phyloP scores from a whole-genome alignment of 2,329 filamentous ascomycete genomes.

The Phyllosticta capitalensis region DNA sequence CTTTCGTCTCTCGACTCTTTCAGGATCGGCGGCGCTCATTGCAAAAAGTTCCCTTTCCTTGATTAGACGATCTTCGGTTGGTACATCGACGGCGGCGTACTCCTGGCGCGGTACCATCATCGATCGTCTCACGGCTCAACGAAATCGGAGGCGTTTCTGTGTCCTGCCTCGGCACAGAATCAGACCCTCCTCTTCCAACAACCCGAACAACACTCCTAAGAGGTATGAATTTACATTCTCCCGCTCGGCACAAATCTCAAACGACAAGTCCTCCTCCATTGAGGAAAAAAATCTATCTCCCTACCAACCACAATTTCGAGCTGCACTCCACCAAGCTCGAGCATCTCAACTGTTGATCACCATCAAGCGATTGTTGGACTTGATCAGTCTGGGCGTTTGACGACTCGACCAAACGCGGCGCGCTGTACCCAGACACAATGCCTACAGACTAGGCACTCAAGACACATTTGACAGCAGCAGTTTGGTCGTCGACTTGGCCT shows the following conservation, averaged over 20 bases:
- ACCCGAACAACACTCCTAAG: neutral
- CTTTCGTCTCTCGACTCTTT: conserved; percentile 1
- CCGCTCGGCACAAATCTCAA: neutral
- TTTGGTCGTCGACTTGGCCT: neutral
- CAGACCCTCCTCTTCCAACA: neutral
- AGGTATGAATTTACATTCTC: neutral
- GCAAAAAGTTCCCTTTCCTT: conserved; percentile 11
- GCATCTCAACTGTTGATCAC: neutral
- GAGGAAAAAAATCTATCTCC: neutral
- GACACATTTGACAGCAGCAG: neutral
- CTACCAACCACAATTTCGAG: neutral
- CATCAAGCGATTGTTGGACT: neutral
- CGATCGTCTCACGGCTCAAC: neutral
- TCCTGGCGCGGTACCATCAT: neutral
- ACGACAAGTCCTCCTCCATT: neutral
- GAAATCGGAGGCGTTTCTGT: neutral
- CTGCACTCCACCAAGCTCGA: neutral
- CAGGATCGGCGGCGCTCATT: conserved; percentile 7
- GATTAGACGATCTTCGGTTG: conserved; percentile 9
- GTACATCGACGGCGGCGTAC: conserved; percentile 2
- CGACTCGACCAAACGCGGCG: neutral
- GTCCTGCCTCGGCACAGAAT: neutral
- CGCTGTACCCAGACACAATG: neutral
- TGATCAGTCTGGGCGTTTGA: neutral
- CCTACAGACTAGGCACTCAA: neutral